phyloP scores from a whole-genome alignment of 2,329 filamentous ascomycete genomes.

The Sporothrix humicola region DNA sequence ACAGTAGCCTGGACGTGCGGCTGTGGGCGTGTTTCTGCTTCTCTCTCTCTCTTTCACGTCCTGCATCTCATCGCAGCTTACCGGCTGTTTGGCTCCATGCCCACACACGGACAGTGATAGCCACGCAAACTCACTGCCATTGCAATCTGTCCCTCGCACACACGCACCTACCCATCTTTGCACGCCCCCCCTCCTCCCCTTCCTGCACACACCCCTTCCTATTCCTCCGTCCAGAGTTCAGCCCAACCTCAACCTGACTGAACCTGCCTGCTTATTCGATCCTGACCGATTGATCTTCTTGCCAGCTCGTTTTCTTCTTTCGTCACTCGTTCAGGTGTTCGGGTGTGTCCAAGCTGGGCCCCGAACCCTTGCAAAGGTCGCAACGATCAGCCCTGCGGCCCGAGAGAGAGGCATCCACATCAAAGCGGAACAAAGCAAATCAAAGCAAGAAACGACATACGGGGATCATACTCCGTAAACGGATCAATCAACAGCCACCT shows the following conservation, averaged over 20 bases:
- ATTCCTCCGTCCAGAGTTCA: background rate
- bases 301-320: slow-evolving; percentile 15
- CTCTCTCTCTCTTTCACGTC: background rate
- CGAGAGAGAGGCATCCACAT: background rate
- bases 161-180: background rate
- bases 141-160: background rate
- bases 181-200: slow-evolving; percentile 1
- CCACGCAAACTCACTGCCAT: background rate
- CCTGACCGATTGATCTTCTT: slow-evolving; percentile 3
- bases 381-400: slow-evolving; percentile 17
- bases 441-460: background rate
- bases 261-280: slow-evolving; percentile 1
- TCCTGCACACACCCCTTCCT: slow-evolving; percentile 16
- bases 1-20: slow-evolving; percentile 9
- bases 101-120: slow-evolving; percentile 13
- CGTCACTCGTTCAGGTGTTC: background rate
- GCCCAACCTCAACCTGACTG: background rate
- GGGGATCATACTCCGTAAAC: no score
- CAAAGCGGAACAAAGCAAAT: background rate
- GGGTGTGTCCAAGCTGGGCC: background rate
- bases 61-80: slow-evolving; percentile 12
- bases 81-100: slow-evolving; percentile 15
- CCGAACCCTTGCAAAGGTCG: slow-evolving; percentile 5
- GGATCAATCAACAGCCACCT: background rate
- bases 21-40: slow-evolving; percentile 11